Evolutionary conservation across 805 yeast genomes (phyloP).

Genomic region (Candida nanaspora): DNA sequence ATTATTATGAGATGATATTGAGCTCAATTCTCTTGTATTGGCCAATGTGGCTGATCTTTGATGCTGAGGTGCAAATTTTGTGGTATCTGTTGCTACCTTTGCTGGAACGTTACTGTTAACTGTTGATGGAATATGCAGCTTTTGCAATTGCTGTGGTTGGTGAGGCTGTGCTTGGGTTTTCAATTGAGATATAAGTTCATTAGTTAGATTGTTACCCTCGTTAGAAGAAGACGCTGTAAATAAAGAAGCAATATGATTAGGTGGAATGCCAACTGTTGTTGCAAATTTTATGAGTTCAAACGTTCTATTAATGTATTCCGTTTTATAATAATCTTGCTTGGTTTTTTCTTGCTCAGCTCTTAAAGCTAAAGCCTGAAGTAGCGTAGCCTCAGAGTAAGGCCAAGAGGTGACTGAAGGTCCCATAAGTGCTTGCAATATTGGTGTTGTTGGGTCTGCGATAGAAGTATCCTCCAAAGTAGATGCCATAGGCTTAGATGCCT

Average conservation of each 20-base stretch:
- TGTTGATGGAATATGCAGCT: too few species aligned
- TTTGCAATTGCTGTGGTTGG: too few species aligned
- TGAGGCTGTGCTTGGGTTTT: not conserved
- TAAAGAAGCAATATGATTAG: conserved; percentile 52
- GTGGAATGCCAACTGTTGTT: conserved; percentile 53
- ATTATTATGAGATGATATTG: not conserved
- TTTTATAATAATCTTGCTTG: conserved; percentile 66
- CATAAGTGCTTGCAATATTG: conserved; percentile 24
- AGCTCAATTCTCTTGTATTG: not conserved
- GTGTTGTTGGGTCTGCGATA: not conserved
- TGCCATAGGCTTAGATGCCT: not conserved
- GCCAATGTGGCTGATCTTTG: conserved; percentile 10
- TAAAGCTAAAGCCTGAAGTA: conserved; percentile 50
- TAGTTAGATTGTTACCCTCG: too few species aligned
- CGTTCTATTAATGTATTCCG: conserved; percentile 55
- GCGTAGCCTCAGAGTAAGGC: conserved; percentile 52
- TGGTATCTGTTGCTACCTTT: not conserved
- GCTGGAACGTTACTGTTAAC: too few species aligned
- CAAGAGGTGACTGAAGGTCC: conserved; percentile 48
- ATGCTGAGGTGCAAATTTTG: conserved; percentile 3
- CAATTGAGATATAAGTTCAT: not conserved
- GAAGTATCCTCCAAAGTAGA: not conserved
- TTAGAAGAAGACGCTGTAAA: conserved; percentile 24
- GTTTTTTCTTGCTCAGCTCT: conserved; percentile 73
- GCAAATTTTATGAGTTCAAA: conserved; percentile 60